A percentile compares a stretch with the other conserved stretches of the same genome.
phyloP scores from a whole-genome alignment of 1,284 basidiomycete species.

The Pseudozyma tsukubaensis region DNA sequence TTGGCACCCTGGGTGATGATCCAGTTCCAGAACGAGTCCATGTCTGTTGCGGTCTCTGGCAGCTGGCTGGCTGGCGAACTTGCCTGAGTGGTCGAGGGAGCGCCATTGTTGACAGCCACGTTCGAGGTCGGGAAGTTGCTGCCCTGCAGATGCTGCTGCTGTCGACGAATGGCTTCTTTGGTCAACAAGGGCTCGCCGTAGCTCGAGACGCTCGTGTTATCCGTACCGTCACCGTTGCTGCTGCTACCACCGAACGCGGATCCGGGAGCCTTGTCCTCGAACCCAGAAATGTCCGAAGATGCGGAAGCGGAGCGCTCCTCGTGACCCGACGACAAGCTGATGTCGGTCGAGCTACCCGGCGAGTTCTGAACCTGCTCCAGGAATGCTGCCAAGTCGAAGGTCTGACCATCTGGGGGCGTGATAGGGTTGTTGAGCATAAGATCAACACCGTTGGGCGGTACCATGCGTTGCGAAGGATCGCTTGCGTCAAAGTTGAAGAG shows the following conservation, averaged over 20 bases:
- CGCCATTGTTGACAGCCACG: background rate
- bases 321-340: constrained; percentile 33
- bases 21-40: constrained; percentile 64
- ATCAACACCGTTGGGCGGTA: constrained; percentile 51
- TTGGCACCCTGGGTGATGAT: constrained; percentile 56
- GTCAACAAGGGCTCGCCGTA: constrained; percentile 36
- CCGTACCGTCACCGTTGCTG: constrained; percentile 26
- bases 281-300: constrained; percentile 34
- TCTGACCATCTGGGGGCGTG: constrained; percentile 49
- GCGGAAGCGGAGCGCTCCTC: constrained; percentile 33
- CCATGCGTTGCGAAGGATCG: constrained; percentile 27
- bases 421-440: constrained; percentile 44
- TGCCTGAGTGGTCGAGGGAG: constrained; percentile 15
- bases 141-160: constrained; percentile 37
- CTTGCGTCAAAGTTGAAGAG: constrained; percentile 25
- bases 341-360: constrained; percentile 46
- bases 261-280: constrained; percentile 29
- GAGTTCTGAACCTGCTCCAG: constrained; percentile 53
- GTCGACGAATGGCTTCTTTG: constrained; percentile 34
- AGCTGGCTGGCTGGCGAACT: constrained; percentile 17
- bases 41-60: constrained; percentile 24
- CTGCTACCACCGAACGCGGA: constrained; percentile 24
- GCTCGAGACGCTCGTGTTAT: constrained; percentile 43
- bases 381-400: constrained; percentile 52
- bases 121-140: background rate